These are phyloP conservation scores for Cicer chorassanicum DNA, from an alignment of 306 rosid genomes.

Conservation along the genomic window DNA sequence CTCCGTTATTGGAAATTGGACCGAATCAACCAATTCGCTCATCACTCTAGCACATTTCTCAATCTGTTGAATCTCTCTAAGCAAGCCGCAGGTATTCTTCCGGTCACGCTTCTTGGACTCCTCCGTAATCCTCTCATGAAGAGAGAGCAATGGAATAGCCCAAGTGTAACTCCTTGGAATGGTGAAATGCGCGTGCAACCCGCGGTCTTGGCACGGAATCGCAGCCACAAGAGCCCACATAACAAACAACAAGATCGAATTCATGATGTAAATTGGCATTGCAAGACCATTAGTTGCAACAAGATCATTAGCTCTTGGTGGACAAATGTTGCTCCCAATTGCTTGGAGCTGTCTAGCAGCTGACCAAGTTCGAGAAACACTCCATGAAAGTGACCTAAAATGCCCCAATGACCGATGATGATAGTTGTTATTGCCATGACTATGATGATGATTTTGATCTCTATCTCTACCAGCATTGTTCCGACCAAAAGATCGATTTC, in stretches of 20 bases:
- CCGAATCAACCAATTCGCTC: conserved; percentile 74
- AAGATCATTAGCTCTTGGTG: conserved; percentile 73
- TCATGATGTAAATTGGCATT: conserved; percentile 61
- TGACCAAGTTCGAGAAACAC: conserved; percentile 92
- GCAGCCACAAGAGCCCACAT: conserved; percentile 97
- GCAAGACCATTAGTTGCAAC: conserved; percentile 71
- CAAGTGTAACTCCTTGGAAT: conserved; percentile 66
- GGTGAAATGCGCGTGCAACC: conserved; percentile 74
- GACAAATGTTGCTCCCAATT: conserved; percentile 66
- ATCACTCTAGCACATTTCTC: conserved; percentile 72
- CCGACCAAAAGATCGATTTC: conserved; percentile 86
- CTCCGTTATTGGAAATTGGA: conserved; percentile 69
- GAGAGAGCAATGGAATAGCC: conserved; percentile 68
- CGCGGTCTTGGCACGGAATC: conserved; percentile 97
- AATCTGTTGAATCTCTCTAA: conserved; percentile 80
- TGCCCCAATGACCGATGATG: conserved; percentile 61
- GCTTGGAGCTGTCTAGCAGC: conserved; percentile 91
- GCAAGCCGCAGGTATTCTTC: conserved; percentile 75
- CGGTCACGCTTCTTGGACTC: conserved; percentile 84
- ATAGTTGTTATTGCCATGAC: conserved; percentile 3
- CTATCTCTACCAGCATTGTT: conserved; percentile 47
- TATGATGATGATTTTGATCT: conserved; percentile 32
- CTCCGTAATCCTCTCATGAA: conserved; percentile 78
- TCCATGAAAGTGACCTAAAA: conserved; percentile 88
- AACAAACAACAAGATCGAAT: conserved; percentile 68